These are phyloP conservation scores for Suillus tomentosus DNA, from an alignment of 768 basidiomycete species.

Conservation along the genomic window DNA sequence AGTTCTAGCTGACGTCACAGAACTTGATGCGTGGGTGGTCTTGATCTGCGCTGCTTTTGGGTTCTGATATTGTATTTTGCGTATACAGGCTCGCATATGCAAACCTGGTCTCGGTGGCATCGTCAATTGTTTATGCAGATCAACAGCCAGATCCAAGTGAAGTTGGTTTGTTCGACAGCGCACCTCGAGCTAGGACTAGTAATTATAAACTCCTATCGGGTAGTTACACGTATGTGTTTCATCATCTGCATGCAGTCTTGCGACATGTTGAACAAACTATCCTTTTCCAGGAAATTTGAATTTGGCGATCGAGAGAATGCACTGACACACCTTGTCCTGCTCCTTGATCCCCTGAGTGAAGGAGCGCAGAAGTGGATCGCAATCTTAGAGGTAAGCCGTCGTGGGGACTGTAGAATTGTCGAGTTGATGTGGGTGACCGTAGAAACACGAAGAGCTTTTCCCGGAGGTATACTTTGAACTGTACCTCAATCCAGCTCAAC, in stretches of 20 bases:
- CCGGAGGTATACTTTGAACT: constrained; percentile 71
- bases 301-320: constrained; percentile 71
- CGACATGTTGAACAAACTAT: constrained; percentile 7
- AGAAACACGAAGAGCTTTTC: constrained; percentile 40
- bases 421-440: neutral
- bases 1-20: constrained; percentile 42
- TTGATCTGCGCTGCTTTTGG: constrained; percentile 1
- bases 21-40: constrained; percentile 45
- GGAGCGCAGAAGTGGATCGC: constrained; percentile 85
- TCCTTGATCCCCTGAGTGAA: constrained; percentile 87
- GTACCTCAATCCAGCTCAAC: constrained; percentile 72
- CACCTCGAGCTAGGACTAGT: constrained; percentile 56
- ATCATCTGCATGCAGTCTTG: neutral
- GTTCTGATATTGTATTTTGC: constrained; percentile 7
- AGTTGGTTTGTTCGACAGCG: constrained; percentile 69
- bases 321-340: constrained; percentile 64
- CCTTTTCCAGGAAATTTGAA: constrained; percentile 56
- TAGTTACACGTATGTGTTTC: constrained; percentile 60
- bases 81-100: constrained; percentile 53
- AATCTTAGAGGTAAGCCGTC: constrained; percentile 64
- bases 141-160: constrained; percentile 75
- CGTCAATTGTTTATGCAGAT: constrained; percentile 72
- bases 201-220: constrained; percentile 63
- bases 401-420: neutral
- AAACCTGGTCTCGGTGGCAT: constrained; percentile 61